Evolutionary conservation across 2,329 filamentous ascomycete genomes (phyloP).

Genomic region (Fusarium hostae): DNA sequence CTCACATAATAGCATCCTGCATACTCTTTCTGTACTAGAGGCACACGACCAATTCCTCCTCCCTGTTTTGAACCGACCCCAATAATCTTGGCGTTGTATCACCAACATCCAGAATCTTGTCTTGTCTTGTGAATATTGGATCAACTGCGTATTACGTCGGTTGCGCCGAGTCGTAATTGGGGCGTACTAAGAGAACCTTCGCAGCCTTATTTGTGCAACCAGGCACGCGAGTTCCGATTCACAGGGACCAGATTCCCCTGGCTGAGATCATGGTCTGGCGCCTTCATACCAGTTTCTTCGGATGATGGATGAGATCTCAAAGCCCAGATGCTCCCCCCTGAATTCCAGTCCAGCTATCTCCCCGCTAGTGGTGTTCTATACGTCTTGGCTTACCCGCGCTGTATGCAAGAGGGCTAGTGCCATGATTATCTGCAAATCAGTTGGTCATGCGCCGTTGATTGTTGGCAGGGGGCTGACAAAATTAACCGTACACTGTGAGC

Average conservation of each 20-base stretch:
- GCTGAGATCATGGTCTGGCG: not conserved
- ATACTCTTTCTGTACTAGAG: not conserved
- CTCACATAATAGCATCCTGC: not conserved
- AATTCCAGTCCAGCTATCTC: constrained; percentile 1
- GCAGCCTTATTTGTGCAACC: constrained; percentile 27
- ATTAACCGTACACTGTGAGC: not conserved
- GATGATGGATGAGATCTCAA: not conserved
- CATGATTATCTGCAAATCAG: constrained; percentile 17
- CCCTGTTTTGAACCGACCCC: not conserved
- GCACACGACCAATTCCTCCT: constrained; percentile 8
- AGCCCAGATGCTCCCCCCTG: not conserved
- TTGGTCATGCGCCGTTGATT: not conserved
- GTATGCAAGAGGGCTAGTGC: not conserved
- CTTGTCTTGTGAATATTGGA: constrained; percentile 17
- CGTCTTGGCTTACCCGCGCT: constrained; percentile 11
- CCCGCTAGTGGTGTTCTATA: not conserved
- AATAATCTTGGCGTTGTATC: constrained; percentile 16
- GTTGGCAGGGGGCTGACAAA: not conserved
- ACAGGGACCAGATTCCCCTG: not conserved
- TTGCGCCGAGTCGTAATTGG: constrained; percentile 19
- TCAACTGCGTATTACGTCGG: constrained; percentile 15
- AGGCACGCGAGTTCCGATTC: not conserved
- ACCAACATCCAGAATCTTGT: constrained; percentile 8
- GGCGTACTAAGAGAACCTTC: not conserved
- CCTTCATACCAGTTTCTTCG: not conserved